Evolutionary conservation across 306 rosid species (phyloP).

Genomic region (Pyrus bretschneideri): DNA sequence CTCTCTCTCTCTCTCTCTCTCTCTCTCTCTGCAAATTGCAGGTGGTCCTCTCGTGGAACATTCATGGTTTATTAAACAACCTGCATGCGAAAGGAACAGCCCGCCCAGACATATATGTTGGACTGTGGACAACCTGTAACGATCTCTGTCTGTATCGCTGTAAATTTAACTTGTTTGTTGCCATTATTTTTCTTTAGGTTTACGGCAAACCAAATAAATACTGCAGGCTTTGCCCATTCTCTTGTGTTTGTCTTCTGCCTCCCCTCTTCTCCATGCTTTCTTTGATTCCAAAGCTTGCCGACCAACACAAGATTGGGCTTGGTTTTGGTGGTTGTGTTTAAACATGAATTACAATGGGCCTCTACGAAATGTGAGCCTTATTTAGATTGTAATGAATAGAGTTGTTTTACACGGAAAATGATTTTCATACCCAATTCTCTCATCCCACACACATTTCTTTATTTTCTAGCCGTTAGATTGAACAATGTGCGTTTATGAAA

Average conservation of each 20-base stretch:
- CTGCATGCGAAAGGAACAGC: constrained; percentile 3
- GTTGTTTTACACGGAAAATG: too few species aligned
- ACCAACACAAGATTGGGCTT: background rate
- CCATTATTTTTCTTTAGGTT: background rate
- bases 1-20: too few species aligned
- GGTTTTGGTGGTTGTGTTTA: background rate
- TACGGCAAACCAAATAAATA: background rate
- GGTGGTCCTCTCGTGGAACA: constrained; percentile 24
- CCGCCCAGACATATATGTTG: too few species aligned
- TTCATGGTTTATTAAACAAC: constrained; percentile 19
- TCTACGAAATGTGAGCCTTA: too few species aligned
- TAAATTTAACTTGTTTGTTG: background rate
- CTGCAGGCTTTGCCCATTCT: constrained; percentile 13
- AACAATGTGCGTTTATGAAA: too few species aligned
- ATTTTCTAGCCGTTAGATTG: too few species aligned
- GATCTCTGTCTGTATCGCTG: background rate
- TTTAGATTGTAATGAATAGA: too few species aligned
- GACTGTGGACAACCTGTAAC: too few species aligned
- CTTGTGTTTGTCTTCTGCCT: background rate
- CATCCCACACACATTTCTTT: too few species aligned
- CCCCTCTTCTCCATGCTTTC: background rate
- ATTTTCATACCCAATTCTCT: too few species aligned
- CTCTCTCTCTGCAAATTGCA: background rate
- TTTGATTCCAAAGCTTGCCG: background rate
- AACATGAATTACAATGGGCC: background rate